Evolutionary conservation across 805 yeast species (phyloP), one percentile per base, ranked within the genome.

Genomic region (Wickerhamomyces canadensis): DNA sequence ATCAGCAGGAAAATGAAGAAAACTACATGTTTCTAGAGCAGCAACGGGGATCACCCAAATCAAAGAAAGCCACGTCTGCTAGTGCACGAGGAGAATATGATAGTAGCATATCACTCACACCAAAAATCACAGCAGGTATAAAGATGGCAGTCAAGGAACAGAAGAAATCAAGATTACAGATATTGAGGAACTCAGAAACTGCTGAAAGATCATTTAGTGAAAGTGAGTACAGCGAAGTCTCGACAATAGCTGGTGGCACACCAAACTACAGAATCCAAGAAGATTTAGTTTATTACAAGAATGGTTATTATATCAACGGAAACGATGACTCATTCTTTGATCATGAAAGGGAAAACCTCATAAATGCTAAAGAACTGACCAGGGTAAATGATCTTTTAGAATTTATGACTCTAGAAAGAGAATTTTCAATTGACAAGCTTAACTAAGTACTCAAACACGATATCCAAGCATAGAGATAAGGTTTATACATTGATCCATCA

Each of bases 151-250:
- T 54, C 3, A 49, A 41, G 26, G 57, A 54, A 2, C 42, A 44
- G 22, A 52, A 51, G 31, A 42, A 41, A 27, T 46, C 53, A 17
- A 43, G 58, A 27, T 31, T 52, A 2, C 52, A 54, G 13, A 36
- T 44, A 3, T 26, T 54, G 29, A 49, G 42, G 33, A 33, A 37
- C 11, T 23, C 37, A 1, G 41, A 34, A n/a, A 39, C 29, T 10
- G 41, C 31, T 12, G 50, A 49, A 23, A 18, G 27, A 1, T 38
- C 45, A 1, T 22, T 45, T 5, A 43, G 44, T n/a, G 58, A 52
- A 17, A 36, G 43, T 6, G 58, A 54, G 24, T 49, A 48, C 32
- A 54, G 58, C 27, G 58, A 54, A 27, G 42, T 45, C 8, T 54
- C 58, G 0, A 43, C 54, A 1, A 43, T 52, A 5, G 35, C 48